Percentiles rank a stretch among this genome's conserved stretches.
Conservation (phyloP, 495 filamentous ascomycete species). For the Aspergillus cristatus region DNA sequence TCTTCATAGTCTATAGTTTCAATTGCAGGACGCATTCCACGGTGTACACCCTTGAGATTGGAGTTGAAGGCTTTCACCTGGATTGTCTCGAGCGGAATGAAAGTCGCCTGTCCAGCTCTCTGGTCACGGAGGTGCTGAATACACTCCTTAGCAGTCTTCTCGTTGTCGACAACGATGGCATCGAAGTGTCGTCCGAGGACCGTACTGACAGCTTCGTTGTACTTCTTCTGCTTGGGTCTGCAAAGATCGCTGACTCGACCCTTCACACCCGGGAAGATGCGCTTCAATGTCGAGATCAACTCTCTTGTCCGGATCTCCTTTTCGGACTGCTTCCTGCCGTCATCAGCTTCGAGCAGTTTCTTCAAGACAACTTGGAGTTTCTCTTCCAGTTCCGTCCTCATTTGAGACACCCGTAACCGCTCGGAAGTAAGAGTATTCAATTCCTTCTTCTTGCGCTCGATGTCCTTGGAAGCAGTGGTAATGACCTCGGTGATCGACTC, state of each 20-base stretch:
- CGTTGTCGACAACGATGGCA: constrained; percentile 89
- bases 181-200: constrained; percentile 91
- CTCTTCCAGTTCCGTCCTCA: constrained; percentile 81
- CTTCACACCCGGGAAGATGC: constrained; percentile 84
- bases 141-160: constrained; percentile 88
- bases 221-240: constrained; percentile 94
- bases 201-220: constrained; percentile 82
- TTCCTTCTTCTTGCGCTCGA: constrained; percentile 84
- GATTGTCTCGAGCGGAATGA: constrained; percentile 94
- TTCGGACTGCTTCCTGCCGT: constrained; percentile 72
- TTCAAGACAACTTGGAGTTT: constrained; percentile 71
- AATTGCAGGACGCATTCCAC: constrained; percentile 80
- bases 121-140: constrained; percentile 92
- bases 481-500: constrained; percentile 47
- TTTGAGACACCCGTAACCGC: constrained; percentile 65
- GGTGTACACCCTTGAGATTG: constrained; percentile 79
- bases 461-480: constrained; percentile 61
- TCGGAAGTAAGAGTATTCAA: constrained; percentile 79
- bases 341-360: constrained; percentile 73
- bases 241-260: constrained; percentile 88
- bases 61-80: constrained; percentile 84
- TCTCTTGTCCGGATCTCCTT: constrained; percentile 69
- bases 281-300: constrained; percentile 73
- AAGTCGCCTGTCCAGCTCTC: constrained; percentile 73
- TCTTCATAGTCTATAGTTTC: constrained; percentile 94